phyloP scores from a whole-genome alignment of 805 yeast species.

The Candida krabiensis region DNA sequence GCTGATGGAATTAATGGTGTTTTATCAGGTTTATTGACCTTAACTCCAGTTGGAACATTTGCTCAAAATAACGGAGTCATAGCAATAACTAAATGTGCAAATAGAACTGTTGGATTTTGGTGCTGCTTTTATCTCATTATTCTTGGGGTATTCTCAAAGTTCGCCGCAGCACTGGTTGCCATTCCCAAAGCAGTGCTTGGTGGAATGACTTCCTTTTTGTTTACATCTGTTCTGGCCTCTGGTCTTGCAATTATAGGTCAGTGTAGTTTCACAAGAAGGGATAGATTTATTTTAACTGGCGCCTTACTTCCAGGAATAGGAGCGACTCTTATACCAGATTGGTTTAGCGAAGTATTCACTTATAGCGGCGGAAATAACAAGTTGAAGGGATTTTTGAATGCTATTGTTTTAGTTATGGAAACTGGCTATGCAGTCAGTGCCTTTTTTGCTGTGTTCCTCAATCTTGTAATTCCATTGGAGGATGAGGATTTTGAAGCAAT shows the following conservation, averaged over 20 bases:
- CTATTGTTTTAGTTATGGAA: slow-evolving; percentile 52
- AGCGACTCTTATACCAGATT: slow-evolving; percentile 41
- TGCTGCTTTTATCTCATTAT: slow-evolving; percentile 61
- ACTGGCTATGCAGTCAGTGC: too few species aligned
- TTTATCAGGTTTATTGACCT: slow-evolving; percentile 72
- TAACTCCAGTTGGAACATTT: slow-evolving; percentile 84
- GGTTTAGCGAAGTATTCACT: slow-evolving; percentile 50
- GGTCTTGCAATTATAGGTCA: slow-evolving; percentile 52
- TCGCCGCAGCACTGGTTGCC: slow-evolving; percentile 79
- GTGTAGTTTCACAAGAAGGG: slow-evolving; percentile 53
- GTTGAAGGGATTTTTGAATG: slow-evolving; percentile 46
- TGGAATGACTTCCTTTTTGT: slow-evolving; percentile 69
- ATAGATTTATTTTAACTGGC: slow-evolving; percentile 50
- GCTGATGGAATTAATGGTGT: slow-evolving; percentile 84
- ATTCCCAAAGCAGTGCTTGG: slow-evolving; percentile 79
- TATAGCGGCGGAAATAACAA: slow-evolving; percentile 43
- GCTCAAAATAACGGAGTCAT: slow-evolving; percentile 95
- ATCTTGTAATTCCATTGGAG: too few species aligned
- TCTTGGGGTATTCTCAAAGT: slow-evolving; percentile 85
- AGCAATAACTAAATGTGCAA: slow-evolving; percentile 86
- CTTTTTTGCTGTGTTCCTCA: too few species aligned
- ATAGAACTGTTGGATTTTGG: slow-evolving; percentile 60
- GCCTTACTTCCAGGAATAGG: slow-evolving; percentile 50
- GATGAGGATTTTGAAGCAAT: too few species aligned
- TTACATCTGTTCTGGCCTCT: slow-evolving; percentile 53